Percentiles rank a stretch among this genome's conserved stretches.
Evolutionary conservation across 2,329 filamentous ascomycete genomes (phyloP).

Genomic region (Epichloe baconii): DNA sequence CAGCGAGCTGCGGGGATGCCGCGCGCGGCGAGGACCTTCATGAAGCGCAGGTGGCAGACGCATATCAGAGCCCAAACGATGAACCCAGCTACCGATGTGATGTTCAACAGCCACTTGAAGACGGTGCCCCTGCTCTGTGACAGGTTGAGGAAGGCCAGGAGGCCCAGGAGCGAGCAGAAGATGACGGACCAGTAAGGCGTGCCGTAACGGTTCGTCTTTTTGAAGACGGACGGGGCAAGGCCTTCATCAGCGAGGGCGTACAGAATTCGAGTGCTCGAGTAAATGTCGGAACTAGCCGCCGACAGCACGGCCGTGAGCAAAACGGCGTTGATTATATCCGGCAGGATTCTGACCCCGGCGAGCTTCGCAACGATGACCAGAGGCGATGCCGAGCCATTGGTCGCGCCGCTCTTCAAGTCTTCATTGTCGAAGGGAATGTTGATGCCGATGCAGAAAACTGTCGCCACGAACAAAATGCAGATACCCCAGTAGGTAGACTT

Average conservation of each 20-base stretch:
- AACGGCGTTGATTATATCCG: conserved; percentile 63
- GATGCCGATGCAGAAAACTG: conserved; percentile 59
- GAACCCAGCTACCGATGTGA: conserved; percentile 55
- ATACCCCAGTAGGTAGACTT: conserved; percentile 66
- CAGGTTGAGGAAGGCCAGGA: conserved; percentile 56
- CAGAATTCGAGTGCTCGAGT: conserved; percentile 56
- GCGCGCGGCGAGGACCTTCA: conserved; percentile 43
- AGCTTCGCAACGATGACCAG: conserved; percentile 47
- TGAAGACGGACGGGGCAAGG: conserved; percentile 47
- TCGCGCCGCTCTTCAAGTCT: conserved; percentile 35
- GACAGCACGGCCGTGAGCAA: conserved; percentile 67
- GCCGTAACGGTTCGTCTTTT: conserved; percentile 44
- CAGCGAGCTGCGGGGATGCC: conserved; percentile 41
- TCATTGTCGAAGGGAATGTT: conserved; percentile 51
- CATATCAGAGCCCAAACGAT: conserved; percentile 58
- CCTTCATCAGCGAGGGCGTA: conserved; percentile 52
- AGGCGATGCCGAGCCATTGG: conserved; percentile 51
- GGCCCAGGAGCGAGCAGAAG: conserved; percentile 40
- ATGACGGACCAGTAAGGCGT: conserved; percentile 51
- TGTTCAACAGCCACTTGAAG: conserved; percentile 62
- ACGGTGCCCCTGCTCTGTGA: conserved; percentile 43
- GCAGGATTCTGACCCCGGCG: conserved; percentile 50
- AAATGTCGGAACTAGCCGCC: conserved; percentile 66
- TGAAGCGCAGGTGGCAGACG: conserved; percentile 51
- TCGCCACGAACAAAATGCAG: conserved; percentile 51